Evolutionary conservation across 768 basidiomycete species (phyloP).

Genomic region (Omphalotus guepiniiformis): DNA sequence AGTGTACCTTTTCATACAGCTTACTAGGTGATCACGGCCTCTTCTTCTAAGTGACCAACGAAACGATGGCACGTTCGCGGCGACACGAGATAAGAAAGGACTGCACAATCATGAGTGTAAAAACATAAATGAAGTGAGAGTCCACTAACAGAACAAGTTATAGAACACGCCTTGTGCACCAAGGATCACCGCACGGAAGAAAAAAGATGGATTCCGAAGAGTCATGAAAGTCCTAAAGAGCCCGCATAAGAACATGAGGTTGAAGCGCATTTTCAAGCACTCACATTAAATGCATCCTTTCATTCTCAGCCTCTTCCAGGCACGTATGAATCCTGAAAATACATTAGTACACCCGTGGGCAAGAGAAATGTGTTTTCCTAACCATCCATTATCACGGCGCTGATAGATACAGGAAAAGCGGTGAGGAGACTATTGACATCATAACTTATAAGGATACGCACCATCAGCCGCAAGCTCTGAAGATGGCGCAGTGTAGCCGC

Average conservation of each 20-base stretch:
- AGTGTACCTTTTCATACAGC: slow-evolving; percentile 22
- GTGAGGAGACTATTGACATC: slow-evolving; percentile 5
- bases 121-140: not conserved
- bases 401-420: slow-evolving; percentile 22
- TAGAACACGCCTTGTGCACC: slow-evolving; percentile 92
- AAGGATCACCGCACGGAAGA: slow-evolving; percentile 80
- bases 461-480: slow-evolving; percentile 84
- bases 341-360: slow-evolving; percentile 6
- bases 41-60: slow-evolving; percentile 91
- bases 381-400: slow-evolving; percentile 54
- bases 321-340: slow-evolving; percentile 89
- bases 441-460: slow-evolving; percentile 25
- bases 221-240: slow-evolving; percentile 88
- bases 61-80: slow-evolving; percentile 83
- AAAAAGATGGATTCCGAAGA: slow-evolving; percentile 69
- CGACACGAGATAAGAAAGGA: slow-evolving; percentile 74
- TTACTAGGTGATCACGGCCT: slow-evolving; percentile 90
- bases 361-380: slow-evolving; percentile 10
- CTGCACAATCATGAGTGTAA: slow-evolving; percentile 30
- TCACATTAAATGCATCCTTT: slow-evolving; percentile 92
- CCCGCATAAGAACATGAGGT: slow-evolving; percentile 4
- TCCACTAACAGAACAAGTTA: slow-evolving; percentile 74
- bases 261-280: slow-evolving; percentile 20
- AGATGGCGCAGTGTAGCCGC: slow-evolving; percentile 86
- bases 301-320: slow-evolving; percentile 94